Base-by-base conservation (phyloP, 2,329 filamentous ascomycete species). In the Dactylellina leptospora region DNA sequence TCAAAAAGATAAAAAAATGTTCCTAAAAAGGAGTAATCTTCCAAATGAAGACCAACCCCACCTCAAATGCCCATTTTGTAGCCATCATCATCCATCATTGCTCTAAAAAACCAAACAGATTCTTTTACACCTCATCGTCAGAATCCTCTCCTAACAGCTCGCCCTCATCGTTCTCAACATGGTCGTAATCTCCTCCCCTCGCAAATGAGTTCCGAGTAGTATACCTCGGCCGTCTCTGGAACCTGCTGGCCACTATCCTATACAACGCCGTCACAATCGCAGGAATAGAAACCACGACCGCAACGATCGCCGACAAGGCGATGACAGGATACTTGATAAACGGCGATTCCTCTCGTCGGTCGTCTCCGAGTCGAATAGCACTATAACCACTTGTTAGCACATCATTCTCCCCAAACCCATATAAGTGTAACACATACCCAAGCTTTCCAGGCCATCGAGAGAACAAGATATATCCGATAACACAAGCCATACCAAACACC, bases 71-170 rank as follows among this genome's bases (percentile, higher is more conserved):
- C n/a, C n/a, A n/a, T n/a, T n/a, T n/a, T n/a, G n/a, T n/a, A n/a
- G n/a, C n/a, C n/a, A n/a, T n/a, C n/a, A n/a, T n/a, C n/a, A n/a
- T n/a, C n/a, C n/a, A n/a, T n/a, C n/a, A n/a, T 20, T 16, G 22
- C 11, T 38, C 27, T 27, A 25, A 25, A 18, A 23, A 13, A 5
- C 13, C 50, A 16, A 22, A 20, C 36, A 2, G 18, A 10, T 47
- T 38, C 18, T 16, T n/a, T 81, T 78, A 88, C 51, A 89, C 90
- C 73, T 97, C 93, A 78, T 97, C 92, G 75, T 97, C 93, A 75
- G 92, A 92, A 70, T 96, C 93, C 76, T 97, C 93, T 0, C 95
- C 95, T 33, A 99, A 82, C 75, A 99, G 82, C 82, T 97, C 93
- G 51, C 93, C 93, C 79, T 97, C 95, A 78, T 97, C 95, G 54